phyloP scores from a whole-genome alignment of 2,329 filamentous ascomycete genomes.

The Diaporthe ilicicola region DNA sequence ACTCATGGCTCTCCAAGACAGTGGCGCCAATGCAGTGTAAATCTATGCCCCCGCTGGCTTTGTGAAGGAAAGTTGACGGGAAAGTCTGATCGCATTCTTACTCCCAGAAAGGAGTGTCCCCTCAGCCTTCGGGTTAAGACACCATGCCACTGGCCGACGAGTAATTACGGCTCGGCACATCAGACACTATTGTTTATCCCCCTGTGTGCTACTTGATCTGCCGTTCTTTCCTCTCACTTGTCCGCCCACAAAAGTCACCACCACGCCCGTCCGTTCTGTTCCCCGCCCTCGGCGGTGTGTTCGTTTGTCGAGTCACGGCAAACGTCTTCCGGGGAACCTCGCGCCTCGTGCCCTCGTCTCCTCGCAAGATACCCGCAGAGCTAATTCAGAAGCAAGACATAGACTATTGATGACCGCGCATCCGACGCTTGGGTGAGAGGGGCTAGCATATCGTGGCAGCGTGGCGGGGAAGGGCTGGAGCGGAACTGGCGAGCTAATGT shows the following conservation, averaged over 20 bases:
- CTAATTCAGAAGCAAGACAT: not conserved
- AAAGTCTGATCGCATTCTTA: not conserved
- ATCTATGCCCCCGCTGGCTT: not conserved
- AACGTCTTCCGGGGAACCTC: not conserved
- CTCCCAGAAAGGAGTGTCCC: constrained; percentile 1
- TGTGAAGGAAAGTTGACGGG: not conserved
- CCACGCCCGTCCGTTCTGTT: not conserved
- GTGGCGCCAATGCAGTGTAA: constrained; percentile 2
- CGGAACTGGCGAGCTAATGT: constrained; percentile 24
- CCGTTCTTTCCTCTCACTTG: not conserved
- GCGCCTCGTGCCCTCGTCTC: not conserved
- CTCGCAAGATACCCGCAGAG: not conserved
- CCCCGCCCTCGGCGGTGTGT: not conserved
- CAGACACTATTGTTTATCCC: constrained; percentile 18
- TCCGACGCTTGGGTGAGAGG: not conserved
- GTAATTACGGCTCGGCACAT: constrained; percentile 30
- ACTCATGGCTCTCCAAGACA: constrained; percentile 11
- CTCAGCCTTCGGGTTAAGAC: constrained; percentile 27
- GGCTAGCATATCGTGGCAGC: not conserved
- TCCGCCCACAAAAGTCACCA: not conserved
- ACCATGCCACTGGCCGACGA: constrained; percentile 24
- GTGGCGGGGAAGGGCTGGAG: not conserved
- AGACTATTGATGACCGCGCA: not conserved
- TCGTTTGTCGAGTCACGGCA: not conserved
- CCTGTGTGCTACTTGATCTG: constrained; percentile 22